Base-by-base conservation (phyloP, 2,329 filamentous ascomycete genomes). In the Phialophora verrucosa region DNA sequence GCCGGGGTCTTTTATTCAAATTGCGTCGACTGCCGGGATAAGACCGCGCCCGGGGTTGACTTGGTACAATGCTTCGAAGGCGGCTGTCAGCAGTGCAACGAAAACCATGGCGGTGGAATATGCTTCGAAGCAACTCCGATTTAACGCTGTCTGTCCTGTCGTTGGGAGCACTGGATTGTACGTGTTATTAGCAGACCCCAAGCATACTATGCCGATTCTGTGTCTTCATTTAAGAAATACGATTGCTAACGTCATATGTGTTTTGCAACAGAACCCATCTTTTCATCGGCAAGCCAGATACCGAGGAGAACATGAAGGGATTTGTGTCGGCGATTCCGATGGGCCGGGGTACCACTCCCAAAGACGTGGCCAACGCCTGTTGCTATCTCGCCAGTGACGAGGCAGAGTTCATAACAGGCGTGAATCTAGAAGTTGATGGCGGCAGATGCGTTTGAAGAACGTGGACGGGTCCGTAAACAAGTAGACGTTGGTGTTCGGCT, bases 61-160 rank as follows among this genome's bases (percentile, higher is more conserved):
- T 10, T 72, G 70, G 70, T 72, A 71, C 29, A 90, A 90, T 73
- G 87, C 88, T 0, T 86, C 84, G 51, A 91, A 91, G 75, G 88
- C 85, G 0, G 88, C 88, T 0, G 84, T 89, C 11, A 84, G 84
- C 71, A 89, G 84, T 57, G 86, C 85, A 10, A 88, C 86, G 2
- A 88, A 87, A 77, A 85, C 85, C 11, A 82, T 93, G 70, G 91
- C 90, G 0, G 87, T 90, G 1, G 90, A 93, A 76, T 93, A 90
- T 71, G 91, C 88, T 0, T 84, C 86, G 0, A 84, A 90, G 62
- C 84, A 91, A 70, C 91, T 93, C 69, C 85, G 90, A 0, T 88
- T 93, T 73, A 92, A 92, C 69, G 84, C 86, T 1, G 86, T 93
- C 14, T 90, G 88, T 55, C 90, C 90, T 0, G 83, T 91, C 0